These are phyloP conservation scores for Tulasnella sp. DNA, from an alignment of 768 basidiomycete genomes.

Conservation along the genomic window DNA sequence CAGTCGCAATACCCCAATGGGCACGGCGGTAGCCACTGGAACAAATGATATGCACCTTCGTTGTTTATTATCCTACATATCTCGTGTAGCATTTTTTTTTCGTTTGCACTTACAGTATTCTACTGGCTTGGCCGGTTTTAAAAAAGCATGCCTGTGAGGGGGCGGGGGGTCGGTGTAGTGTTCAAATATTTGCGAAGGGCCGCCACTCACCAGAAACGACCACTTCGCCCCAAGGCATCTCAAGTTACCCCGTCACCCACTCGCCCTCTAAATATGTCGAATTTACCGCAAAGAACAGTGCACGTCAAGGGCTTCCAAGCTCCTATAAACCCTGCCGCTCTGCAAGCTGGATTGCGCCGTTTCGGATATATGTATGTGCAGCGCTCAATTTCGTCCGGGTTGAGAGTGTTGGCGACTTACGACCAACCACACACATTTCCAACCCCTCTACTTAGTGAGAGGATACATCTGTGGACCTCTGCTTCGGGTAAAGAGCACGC, in stretches of 20 bases:
- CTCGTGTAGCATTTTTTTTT: background rate
- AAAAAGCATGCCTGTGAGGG: background rate
- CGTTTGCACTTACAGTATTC: background rate
- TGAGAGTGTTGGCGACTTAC: background rate
- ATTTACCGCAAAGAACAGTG: background rate
- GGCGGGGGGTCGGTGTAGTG: background rate
- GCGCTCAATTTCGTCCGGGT: background rate
- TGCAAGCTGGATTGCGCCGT: background rate
- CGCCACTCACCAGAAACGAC: background rate
- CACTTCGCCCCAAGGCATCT: background rate
- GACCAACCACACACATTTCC: background rate
- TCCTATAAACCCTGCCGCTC: background rate
- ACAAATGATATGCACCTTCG: background rate
- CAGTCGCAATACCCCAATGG: background rate
- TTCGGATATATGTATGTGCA: background rate
- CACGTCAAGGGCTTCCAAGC: conserved; percentile 17
- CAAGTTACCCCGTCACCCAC: background rate
- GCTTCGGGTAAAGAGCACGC: conserved; percentile 15
- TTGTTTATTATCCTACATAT: background rate
- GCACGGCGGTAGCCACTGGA: background rate
- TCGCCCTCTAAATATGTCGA: background rate
- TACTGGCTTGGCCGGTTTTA: background rate
- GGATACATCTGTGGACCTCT: conserved; percentile 16
- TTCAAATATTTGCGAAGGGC: background rate
- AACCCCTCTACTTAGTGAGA: background rate